These are phyloP conservation scores for Ustilago hordei DNA, from an alignment of 1,284 basidiomycete species.

Conservation along the genomic window DNA sequence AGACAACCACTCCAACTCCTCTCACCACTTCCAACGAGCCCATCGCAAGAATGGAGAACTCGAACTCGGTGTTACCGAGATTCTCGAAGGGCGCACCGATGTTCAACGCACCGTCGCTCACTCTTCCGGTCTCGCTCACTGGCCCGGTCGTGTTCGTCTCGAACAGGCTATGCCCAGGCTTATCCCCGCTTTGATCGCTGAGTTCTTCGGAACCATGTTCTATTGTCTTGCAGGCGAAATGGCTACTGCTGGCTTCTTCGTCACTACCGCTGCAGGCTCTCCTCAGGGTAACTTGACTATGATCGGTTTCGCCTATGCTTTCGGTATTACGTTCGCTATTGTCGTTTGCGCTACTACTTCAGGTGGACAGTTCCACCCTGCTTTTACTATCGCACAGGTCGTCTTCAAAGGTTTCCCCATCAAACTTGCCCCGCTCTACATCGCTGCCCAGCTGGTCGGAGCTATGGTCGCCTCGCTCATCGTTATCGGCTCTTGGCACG, in stretches of 20 bases:
- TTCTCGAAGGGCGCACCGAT: conserved; percentile 50
- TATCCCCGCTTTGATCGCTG: conserved; percentile 36
- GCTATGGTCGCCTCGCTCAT: conserved; percentile 53
- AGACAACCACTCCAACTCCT: conserved; percentile 21
- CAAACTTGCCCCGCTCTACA: conserved; percentile 57
- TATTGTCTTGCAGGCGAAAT: conserved; percentile 56
- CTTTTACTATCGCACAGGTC: conserved; percentile 56
- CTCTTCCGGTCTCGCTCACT: conserved; percentile 34
- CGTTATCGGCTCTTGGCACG: conserved; percentile 49
- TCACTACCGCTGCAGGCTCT: conserved; percentile 41
- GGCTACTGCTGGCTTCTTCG: conserved; percentile 49
- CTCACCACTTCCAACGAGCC: conserved; percentile 52
- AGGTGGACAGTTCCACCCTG: conserved; percentile 59
- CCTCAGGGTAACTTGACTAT: conserved; percentile 52
- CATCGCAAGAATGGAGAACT: conserved; percentile 46
- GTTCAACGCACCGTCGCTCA: conserved; percentile 37
- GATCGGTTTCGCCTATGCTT: conserved; percentile 60
- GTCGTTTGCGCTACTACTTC: conserved; percentile 55
- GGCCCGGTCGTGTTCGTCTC: conserved; percentile 33
- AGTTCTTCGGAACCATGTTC: conserved; percentile 44
- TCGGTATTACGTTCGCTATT: conserved; percentile 58
- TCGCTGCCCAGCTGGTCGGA: conserved; percentile 53
- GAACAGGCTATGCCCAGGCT: conserved; percentile 35
- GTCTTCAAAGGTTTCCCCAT: conserved; percentile 62
- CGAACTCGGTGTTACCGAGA: conserved; percentile 56